phyloP scores from a whole-genome alignment of 208 protist species.

The Giardia muris region DNA sequence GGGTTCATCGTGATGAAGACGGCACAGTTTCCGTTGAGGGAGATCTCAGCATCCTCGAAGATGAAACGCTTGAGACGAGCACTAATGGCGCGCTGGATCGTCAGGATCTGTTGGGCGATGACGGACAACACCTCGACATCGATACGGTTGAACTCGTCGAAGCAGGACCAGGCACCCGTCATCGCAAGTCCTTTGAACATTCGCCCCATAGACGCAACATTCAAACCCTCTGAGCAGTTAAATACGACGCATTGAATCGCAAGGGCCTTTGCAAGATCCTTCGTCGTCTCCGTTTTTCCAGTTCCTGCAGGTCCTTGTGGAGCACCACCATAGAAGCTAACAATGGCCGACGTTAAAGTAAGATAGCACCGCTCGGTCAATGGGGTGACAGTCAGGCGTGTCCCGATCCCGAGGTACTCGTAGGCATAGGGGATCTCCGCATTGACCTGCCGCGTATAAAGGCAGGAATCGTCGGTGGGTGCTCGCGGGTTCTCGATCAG shows the following conservation, averaged over 20 bases:
- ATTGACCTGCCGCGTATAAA: slow-evolving; percentile 78
- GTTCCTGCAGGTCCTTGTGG: slow-evolving; percentile 53
- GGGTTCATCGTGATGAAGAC: slow-evolving; percentile 81
- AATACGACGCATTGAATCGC: slow-evolving; percentile 86
- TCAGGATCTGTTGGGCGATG: slow-evolving; percentile 83
- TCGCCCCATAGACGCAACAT: slow-evolving; percentile 84
- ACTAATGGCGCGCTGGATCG: slow-evolving; percentile 77
- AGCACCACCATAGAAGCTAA: slow-evolving; percentile 43
- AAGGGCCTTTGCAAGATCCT: slow-evolving; percentile 88
- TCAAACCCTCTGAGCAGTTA: slow-evolving; percentile 91
- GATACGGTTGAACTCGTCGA: slow-evolving; percentile 98
- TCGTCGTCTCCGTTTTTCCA: slow-evolving; percentile 85
- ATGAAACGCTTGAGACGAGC: slow-evolving; percentile 53
- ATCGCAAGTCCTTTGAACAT: slow-evolving; percentile 90
- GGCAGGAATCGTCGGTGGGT: slow-evolving; percentile 3
- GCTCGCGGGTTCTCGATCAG: not conserved
- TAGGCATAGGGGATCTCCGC: slow-evolving; percentile 82
- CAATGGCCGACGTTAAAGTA: slow-evolving; percentile 45
- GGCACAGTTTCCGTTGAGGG: slow-evolving; percentile 43
- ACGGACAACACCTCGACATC: slow-evolving; percentile 90
- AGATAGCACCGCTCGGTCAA: slow-evolving; percentile 49
- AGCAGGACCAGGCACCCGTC: slow-evolving; percentile 83
- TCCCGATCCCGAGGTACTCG: slow-evolving; percentile 93
- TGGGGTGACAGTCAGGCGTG: slow-evolving; percentile 65
- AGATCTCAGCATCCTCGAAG: slow-evolving; percentile 52